Conservation (phyloP, 2,329 filamentous ascomycete genomes). For the Dothideomycetidae sp. region DNA sequence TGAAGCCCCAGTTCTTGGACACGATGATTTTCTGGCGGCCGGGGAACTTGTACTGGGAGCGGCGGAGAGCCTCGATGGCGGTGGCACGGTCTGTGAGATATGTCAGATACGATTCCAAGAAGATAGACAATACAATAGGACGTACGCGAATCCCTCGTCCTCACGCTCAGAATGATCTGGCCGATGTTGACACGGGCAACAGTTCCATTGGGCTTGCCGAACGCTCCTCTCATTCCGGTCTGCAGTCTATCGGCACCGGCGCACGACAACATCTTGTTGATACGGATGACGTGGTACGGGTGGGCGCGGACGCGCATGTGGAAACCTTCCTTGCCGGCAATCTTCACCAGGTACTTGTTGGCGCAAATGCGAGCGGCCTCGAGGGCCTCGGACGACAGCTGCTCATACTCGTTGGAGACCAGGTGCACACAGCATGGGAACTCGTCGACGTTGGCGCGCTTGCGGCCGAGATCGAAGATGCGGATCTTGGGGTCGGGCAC, state of each 20-base stretch:
- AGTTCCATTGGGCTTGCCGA: slow-evolving; percentile 97
- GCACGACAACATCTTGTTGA: slow-evolving; percentile 99
- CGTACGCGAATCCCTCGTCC: slow-evolving; percentile 85
- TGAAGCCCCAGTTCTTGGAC: slow-evolving; percentile 99
- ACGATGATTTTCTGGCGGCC: slow-evolving; percentile 99
- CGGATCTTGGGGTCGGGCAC: slow-evolving; percentile 56
- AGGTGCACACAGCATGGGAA: slow-evolving; percentile 99
- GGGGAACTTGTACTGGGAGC: slow-evolving; percentile 99
- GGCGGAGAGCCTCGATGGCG: slow-evolving; percentile 96
- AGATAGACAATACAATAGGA: slow-evolving; percentile 15
- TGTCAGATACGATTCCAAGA: not conserved
- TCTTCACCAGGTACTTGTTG: slow-evolving; percentile 84
- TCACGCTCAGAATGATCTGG: slow-evolving; percentile 94
- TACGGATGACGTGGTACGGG: slow-evolving; percentile 99
- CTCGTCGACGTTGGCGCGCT: slow-evolving; percentile 97
- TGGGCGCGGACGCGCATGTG: slow-evolving; percentile 68
- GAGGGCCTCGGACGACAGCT: slow-evolving; percentile 98
- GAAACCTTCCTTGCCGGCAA: slow-evolving; percentile 57
- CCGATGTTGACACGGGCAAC: slow-evolving; percentile 99
- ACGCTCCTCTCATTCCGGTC: slow-evolving; percentile 99
- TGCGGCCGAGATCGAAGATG: slow-evolving; percentile 61
- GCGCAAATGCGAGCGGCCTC: slow-evolving; percentile 99
- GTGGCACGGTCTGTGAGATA: slow-evolving; percentile 59
- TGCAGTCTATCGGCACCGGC: slow-evolving; percentile 99
- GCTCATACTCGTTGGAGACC: slow-evolving; percentile 99